These are phyloP conservation scores for Phytophthora hibernalis DNA, from an alignment of 352 stramenopile genomes.

Conservation along the genomic window DNA sequence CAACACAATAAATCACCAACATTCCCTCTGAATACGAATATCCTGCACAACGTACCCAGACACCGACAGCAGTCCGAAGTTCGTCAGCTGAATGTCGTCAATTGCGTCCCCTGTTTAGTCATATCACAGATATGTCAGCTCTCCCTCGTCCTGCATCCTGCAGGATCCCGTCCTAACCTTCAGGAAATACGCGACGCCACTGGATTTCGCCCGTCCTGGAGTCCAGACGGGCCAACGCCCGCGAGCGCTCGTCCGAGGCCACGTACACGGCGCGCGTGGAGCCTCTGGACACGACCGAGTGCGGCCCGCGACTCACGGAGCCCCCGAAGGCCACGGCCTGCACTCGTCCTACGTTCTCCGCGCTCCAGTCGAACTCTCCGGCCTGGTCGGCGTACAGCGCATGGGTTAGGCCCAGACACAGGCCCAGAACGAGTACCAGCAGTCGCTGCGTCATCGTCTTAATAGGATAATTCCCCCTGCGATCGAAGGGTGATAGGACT, in stretches of 20 bases:
- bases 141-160: neutral
- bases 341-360: slow-evolving; percentile 67
- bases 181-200: slow-evolving; percentile 74
- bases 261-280: slow-evolving; percentile 72
- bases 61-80: slow-evolving; percentile 67
- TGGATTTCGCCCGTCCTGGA: slow-evolving; percentile 73
- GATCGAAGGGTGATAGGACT: neutral
- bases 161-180: slow-evolving; percentile 37
- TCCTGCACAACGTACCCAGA: slow-evolving; percentile 54
- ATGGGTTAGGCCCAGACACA: slow-evolving; percentile 32
- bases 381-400: slow-evolving; percentile 82
- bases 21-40: slow-evolving; percentile 24
- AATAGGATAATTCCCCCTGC: neutral
- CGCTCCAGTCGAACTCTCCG: slow-evolving; percentile 82
- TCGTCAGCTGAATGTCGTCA: slow-evolving; percentile 75
- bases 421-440: slow-evolving; percentile 31
- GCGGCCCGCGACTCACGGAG: slow-evolving; percentile 48
- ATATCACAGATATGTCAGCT: slow-evolving; percentile 21
- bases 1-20: slow-evolving; percentile 5
- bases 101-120: slow-evolving; percentile 56
- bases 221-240: slow-evolving; percentile 72
- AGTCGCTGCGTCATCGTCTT: slow-evolving; percentile 35
- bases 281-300: slow-evolving; percentile 46
- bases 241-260: slow-evolving; percentile 64
- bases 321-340: slow-evolving; percentile 55